Conservation (phyloP, 148 eudicot species). For the Nepenthes gracilis region DNA sequence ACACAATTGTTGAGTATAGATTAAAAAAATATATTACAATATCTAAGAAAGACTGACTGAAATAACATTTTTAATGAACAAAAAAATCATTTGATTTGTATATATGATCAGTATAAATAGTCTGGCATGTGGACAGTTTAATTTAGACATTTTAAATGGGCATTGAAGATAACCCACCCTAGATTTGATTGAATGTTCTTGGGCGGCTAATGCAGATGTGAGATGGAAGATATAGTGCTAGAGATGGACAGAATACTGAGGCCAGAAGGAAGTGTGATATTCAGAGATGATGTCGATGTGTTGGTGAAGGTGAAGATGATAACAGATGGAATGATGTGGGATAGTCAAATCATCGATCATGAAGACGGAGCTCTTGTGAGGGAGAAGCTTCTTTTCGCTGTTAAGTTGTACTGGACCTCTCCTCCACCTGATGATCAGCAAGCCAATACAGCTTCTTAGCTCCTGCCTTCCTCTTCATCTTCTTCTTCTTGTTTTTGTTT, state of each 20-base stretch:
- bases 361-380: constrained; percentile 87
- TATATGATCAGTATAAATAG: no score
- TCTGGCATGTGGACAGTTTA: no score
- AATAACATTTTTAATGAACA: no score
- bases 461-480: not conserved
- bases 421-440: not conserved
- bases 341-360: constrained; percentile 64
- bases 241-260: constrained; percentile 94
- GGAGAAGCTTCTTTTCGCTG: constrained; percentile 77
- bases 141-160: no score
- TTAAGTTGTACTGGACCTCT: constrained; percentile 74
- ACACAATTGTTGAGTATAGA: no score
- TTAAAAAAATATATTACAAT: no score
- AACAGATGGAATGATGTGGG: constrained; percentile 72
- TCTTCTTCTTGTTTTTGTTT: no score
- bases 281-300: constrained; percentile 83
- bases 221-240: constrained; percentile 70
- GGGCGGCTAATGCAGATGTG: constrained; percentile 33
- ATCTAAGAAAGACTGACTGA: no score
- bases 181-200: no score
- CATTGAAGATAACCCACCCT: no score
- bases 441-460: not conserved
- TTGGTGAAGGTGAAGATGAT: constrained; percentile 70
- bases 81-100: no score
- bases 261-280: constrained; percentile 89